A percentile compares a stretch with the other conserved stretches of the same genome.
Conservation (phyloP, 2,329 filamentous ascomycete genomes). For the Phaeosphaeriaceae sp. region DNA sequence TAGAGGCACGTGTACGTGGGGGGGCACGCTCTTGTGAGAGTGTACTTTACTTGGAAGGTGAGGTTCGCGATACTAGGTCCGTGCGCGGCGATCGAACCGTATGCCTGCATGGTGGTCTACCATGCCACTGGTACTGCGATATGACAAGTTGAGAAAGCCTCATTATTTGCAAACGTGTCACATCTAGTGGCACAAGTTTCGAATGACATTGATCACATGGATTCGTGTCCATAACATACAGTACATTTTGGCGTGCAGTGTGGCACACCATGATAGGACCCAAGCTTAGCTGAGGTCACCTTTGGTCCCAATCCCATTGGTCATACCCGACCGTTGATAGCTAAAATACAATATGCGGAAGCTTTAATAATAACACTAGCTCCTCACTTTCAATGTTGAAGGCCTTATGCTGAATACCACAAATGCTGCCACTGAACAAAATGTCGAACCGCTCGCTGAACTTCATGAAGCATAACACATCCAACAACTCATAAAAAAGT, state of each 20-base stretch:
- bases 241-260: too few species aligned
- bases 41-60: constrained; percentile 5
- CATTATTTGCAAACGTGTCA: too few species aligned
- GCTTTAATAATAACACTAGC: not conserved
- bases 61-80: constrained; percentile 11
- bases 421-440: not conserved
- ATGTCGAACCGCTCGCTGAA: not conserved
- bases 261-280: too few species aligned
- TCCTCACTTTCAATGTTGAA: not conserved
- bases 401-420: constrained; percentile 1
- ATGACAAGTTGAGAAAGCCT: not conserved
- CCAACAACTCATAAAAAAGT: too few species aligned
- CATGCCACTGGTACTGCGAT: not conserved
- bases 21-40: constrained; percentile 25
- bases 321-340: not conserved
- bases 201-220: too few species aligned
- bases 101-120: too few species aligned
- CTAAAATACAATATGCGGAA: constrained; percentile 1
- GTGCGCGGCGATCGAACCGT: constrained; percentile 8
- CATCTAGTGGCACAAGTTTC: too few species aligned
- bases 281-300: not conserved
- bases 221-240: too few species aligned
- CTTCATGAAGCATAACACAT: too few species aligned
- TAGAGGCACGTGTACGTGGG: constrained; percentile 10
- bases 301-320: not conserved